Percentiles rank a stretch among this genome's conserved stretches.
phyloP scores from a whole-genome alignment of 495 filamentous ascomycete genomes.

The Parathielavia hyrcaniae region DNA sequence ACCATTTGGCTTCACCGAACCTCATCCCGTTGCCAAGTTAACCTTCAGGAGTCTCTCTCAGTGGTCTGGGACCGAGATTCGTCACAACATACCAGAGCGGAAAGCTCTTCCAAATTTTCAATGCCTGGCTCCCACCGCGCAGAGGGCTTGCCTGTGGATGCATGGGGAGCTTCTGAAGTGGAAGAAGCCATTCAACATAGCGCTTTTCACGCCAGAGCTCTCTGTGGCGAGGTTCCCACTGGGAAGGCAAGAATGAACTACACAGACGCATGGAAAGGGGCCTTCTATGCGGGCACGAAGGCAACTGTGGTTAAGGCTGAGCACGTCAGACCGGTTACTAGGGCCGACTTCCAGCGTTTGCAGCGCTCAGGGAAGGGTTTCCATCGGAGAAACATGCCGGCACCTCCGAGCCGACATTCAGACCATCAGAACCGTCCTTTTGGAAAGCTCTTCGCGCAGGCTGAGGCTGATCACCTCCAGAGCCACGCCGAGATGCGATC shows the following conservation, averaged over 20 bases:
- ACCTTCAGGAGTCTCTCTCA: too few relatives aligned
- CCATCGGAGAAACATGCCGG: neutral
- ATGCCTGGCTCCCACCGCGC: too few relatives aligned
- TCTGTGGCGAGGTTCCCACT: neutral
- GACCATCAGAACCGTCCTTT: neutral
- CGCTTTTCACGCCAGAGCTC: neutral
- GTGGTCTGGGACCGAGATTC: too few relatives aligned
- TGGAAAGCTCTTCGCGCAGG: neutral
- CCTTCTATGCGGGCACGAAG: neutral
- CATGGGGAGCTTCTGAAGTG: too few relatives aligned
- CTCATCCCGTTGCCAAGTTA: too few relatives aligned
- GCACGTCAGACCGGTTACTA: neutral
- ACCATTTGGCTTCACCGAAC: too few relatives aligned
- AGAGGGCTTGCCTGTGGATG: too few relatives aligned
- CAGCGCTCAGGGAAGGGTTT: neutral
- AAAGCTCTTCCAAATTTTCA: too few relatives aligned
- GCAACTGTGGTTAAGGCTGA: constrained; percentile 1
- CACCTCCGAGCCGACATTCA: neutral
- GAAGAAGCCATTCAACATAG: constrained; percentile 1
- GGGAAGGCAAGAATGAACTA: neutral
- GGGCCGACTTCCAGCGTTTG: neutral
- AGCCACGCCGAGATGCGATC: too few relatives aligned
- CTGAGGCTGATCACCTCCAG: too few relatives aligned
- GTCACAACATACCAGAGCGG: too few relatives aligned
- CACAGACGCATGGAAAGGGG: neutral